phyloP scores from a whole-genome alignment of 1,284 basidiomycete genomes.

The Macrocystidia cucumis region DNA sequence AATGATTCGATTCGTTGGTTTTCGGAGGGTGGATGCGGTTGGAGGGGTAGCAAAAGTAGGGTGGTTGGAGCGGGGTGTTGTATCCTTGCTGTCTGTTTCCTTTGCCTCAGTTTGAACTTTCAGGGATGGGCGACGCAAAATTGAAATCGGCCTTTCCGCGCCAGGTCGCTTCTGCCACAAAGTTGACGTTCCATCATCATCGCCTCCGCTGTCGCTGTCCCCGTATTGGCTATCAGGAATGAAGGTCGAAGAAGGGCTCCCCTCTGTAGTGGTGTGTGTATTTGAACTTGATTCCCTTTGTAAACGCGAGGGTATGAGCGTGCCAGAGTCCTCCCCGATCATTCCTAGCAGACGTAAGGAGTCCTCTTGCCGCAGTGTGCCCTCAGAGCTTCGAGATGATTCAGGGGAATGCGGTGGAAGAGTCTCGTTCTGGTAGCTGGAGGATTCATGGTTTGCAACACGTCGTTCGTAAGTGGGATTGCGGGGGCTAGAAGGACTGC shows the following conservation, averaged over 20 bases:
- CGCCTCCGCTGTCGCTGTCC: constrained; percentile 41
- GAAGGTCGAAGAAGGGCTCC: constrained; percentile 12
- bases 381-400: constrained; percentile 23
- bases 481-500: constrained; percentile 39
- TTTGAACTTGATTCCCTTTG: constrained; percentile 7
- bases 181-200: constrained; percentile 24
- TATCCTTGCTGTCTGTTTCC: no score
- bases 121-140: constrained; percentile 26
- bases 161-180: constrained; percentile 26
- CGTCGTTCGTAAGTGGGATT: constrained; percentile 19
- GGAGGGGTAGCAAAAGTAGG: constrained; percentile 13
- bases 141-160: constrained; percentile 18
- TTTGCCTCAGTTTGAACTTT: constrained; percentile 36
- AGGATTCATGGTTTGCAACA: constrained; percentile 10
- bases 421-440: no score
- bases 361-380: constrained; percentile 29
- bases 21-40: constrained; percentile 15
- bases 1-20: constrained; percentile 13
- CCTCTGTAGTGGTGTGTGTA: constrained; percentile 11
- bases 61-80: constrained; percentile 7
- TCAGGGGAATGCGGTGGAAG: no score
- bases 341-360: constrained; percentile 25
- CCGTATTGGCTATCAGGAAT: constrained; percentile 18
- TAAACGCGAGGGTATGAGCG: constrained; percentile 12
- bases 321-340: constrained; percentile 13